Base-by-base conservation (phyloP, 345 rosid species). In the Hibiscus tridactylites region DNA sequence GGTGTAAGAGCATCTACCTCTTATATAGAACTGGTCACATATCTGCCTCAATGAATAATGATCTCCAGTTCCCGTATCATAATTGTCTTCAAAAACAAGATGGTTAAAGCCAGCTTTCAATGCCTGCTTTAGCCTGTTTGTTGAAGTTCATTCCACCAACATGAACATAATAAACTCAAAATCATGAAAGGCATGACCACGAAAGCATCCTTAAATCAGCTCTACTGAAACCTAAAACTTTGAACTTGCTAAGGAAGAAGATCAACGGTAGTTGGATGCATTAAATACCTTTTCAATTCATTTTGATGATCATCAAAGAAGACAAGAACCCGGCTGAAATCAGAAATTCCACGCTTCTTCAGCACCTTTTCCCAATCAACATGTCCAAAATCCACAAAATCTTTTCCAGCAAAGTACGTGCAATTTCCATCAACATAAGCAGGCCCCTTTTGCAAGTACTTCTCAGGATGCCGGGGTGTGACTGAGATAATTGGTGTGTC, bases 251-350 rank as follows among this genome's bases (percentile, higher is more conserved):
- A 60, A 71, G 42, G 8, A 29, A 52, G 69, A 66, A 28, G 4
- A 63, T 15, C 47, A 73, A n/a, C 42, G 31, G 61, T 13, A 61
- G 54, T 61, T n/a, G 28, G 61, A 61, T 50, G 37, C 72, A 24
- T 10, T 19, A 12, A 35, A 28, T 76, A 95, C 99, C 99, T 92
- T 85, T 92, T 92, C 46, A 92, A 81, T 80, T 95, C 97, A 80
- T 89, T 95, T 74, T 95, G 99, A 89, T 95, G 99, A 76, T 95
- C 99, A 54, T 95, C 99, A 6, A 95, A 90, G 78, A 92, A 95
- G 63, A 92, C 80, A 74, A 95, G 86, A 79, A 90, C 90, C 1
- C 81, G 87, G 67, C 74, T 74, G 24, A 80, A 79, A 85, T 95
- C 92, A 33, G 83, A 76, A 65, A 89, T 83, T 65, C 92, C 88